phyloP scores from a whole-genome alignment of 1,284 basidiomycete genomes.

The Tylopilus sp. region DNA sequence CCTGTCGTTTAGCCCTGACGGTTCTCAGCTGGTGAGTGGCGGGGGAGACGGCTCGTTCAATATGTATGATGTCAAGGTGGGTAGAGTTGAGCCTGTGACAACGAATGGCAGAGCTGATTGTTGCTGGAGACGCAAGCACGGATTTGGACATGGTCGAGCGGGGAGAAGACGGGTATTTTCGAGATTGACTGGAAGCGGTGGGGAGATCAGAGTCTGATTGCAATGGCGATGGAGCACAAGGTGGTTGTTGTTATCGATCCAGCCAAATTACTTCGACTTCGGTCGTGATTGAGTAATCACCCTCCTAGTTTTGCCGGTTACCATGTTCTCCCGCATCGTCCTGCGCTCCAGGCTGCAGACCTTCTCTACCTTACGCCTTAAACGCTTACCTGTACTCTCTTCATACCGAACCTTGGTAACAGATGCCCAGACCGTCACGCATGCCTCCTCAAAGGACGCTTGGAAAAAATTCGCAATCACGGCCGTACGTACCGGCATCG shows the following conservation, averaged over 20 bases:
- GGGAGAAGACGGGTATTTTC: slow-evolving; percentile 36
- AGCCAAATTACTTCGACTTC: slow-evolving; percentile 20
- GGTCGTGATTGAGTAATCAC: slow-evolving; percentile 6
- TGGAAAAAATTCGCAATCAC: slow-evolving; percentile 52
- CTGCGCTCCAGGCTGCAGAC: slow-evolving; percentile 10
- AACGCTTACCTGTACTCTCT: slow-evolving; percentile 20
- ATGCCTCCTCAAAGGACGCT: slow-evolving; percentile 38
- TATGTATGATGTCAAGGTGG: slow-evolving; percentile 35
- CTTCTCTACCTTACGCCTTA: slow-evolving; percentile 17
- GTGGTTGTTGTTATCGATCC: slow-evolving; percentile 36
- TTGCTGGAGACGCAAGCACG: slow-evolving; percentile 29
- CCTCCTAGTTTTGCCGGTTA: background rate
- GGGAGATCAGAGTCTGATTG: slow-evolving; percentile 33
- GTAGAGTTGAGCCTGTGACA: slow-evolving; percentile 1
- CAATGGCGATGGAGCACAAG: slow-evolving; percentile 38
- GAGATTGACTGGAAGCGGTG: slow-evolving; percentile 38
- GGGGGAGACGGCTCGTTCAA: slow-evolving; percentile 36
- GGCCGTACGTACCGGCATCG: slow-evolving; percentile 37
- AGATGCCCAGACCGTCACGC: slow-evolving; percentile 40
- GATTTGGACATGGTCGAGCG: slow-evolving; percentile 34
- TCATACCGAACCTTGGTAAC: slow-evolving; percentile 40
- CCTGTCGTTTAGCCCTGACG: slow-evolving; percentile 63
- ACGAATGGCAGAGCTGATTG: slow-evolving; percentile 1
- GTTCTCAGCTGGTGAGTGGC: slow-evolving; percentile 38
- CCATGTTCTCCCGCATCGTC: slow-evolving; percentile 37